Conservation (phyloP, 345 rosid genomes). For the Eucalyptus tenuipes region DNA sequence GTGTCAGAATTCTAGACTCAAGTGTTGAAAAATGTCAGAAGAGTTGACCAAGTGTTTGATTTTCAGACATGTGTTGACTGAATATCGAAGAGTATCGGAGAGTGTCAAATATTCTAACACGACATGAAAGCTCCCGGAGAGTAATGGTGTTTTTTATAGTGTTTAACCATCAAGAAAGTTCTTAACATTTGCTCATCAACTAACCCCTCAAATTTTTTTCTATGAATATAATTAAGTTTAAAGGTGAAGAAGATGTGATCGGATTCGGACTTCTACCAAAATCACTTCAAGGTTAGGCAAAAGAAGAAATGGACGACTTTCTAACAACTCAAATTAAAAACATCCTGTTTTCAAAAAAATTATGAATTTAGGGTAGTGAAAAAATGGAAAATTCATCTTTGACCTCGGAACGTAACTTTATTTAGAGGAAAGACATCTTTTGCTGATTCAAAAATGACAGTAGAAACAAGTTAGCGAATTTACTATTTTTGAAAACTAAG, state of each 20-base stretch:
- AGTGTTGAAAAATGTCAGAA: too few species aligned
- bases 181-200: background rate
- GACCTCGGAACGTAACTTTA: background rate
- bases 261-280: background rate
- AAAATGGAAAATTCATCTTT: background rate
- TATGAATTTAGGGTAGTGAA: background rate
- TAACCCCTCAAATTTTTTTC: background rate
- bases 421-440: background rate
- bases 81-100: too few species aligned
- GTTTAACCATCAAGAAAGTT: background rate
- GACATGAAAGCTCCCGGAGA: too few species aligned
- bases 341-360: background rate
- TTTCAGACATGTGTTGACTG: too few species aligned
- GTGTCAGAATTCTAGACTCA: too few species aligned
- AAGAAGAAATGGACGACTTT: background rate
- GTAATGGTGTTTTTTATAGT: too few species aligned
- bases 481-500: background rate
- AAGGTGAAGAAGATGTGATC: background rate
- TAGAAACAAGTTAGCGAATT: background rate
- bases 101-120: too few species aligned
- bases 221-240: background rate
- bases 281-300: background rate
- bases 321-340: background rate
- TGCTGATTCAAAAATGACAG: background rate
- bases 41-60: too few species aligned